Base-by-base conservation (phyloP, 2,329 filamentous ascomycete genomes). In the Aspergillus novofumigatus region DNA sequence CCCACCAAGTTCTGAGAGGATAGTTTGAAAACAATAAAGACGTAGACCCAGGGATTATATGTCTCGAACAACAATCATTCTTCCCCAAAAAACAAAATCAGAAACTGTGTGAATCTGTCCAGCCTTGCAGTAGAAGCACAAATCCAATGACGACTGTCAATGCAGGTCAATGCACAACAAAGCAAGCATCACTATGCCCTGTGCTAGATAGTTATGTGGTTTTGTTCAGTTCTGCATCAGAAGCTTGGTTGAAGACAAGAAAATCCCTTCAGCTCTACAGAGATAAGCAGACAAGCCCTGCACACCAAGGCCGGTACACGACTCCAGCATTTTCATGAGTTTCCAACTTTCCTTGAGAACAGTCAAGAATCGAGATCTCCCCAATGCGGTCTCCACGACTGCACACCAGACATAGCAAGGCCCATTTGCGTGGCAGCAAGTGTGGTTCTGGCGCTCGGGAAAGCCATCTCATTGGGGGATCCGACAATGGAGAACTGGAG, bases 391-490 rank as follows among this genome's bases (percentile, higher is more conserved):
- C 32, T 38, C 14, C 14, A 17, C 5, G 32, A 38, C 5, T 17
- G 32, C 32, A 38, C 32, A 38, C 5, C 32, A 35, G 32, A 35
- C 32, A 35, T 17, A 38, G 32, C 14, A 17, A 5, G 14, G 5
- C 20, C 21, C 14, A 11, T 42, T 35, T 11, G 29, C 1, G 20
- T n/a, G 42, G 23, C 26, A 49, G 14, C 41, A 29, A 35, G 29
- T 28, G 44, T 48, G 53, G 28, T 49, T 54, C 48, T 23, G 48
- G 45, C 23, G 17, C 3, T 44, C 25, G 50, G 38, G 58, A 47
- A 45, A 56, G 32, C 32, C 49, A 21, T 38, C 17, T 53, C 38
- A 54, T 59, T 60, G 38, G 59, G 42, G 38, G 35, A 59, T 42
- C 14, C 32, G 1, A 8, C 32, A 17, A 38, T 38, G 14, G 49